A percentile compares a stretch with the other conserved stretches of the same genome.
Conservation (phyloP, 2,329 filamentous ascomycete species). For the Lizonia empirigonia region DNA sequence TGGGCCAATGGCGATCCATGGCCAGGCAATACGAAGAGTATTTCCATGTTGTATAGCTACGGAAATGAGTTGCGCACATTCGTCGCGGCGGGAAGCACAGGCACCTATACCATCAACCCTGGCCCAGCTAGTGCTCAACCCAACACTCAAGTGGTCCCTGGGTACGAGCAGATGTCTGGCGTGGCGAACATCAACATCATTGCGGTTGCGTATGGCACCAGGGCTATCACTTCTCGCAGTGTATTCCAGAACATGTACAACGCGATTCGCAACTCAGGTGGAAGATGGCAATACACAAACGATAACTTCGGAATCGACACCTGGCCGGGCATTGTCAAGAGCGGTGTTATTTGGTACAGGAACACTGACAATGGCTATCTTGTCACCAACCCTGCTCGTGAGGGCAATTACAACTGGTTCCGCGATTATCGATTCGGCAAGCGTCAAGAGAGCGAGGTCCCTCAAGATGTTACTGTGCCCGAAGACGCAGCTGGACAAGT, state of each 20-base stretch:
- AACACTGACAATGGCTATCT: conserved; percentile 7
- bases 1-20: conserved; percentile 14
- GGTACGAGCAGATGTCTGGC: conserved; percentile 12
- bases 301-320: conserved; percentile 3
- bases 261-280: conserved; percentile 5
- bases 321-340: conserved; percentile 2
- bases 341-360: conserved; percentile 6
- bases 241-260: conserved; percentile 16
- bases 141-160: conserved; percentile 4
- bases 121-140: conserved; percentile 6
- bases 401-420: conserved; percentile 13
- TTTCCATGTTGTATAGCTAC: conserved; percentile 10
- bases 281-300: conserved; percentile 13
- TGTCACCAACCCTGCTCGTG: conserved; percentile 7
- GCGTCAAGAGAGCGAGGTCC: not conserved
- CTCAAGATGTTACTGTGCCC: not conserved
- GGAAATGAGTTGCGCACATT: conserved; percentile 11
- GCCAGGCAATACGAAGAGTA: conserved; percentile 10
- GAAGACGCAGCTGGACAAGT: not conserved
- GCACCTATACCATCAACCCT: conserved; percentile 3
- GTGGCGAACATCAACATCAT: conserved; percentile 14
- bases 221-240: conserved; percentile 3
- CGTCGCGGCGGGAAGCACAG: not conserved
- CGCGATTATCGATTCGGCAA: conserved; percentile 5
- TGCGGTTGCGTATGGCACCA: conserved; percentile 2